phyloP scores from a whole-genome alignment of 352 stramenopile species.

The Aphanomyces astaci region DNA sequence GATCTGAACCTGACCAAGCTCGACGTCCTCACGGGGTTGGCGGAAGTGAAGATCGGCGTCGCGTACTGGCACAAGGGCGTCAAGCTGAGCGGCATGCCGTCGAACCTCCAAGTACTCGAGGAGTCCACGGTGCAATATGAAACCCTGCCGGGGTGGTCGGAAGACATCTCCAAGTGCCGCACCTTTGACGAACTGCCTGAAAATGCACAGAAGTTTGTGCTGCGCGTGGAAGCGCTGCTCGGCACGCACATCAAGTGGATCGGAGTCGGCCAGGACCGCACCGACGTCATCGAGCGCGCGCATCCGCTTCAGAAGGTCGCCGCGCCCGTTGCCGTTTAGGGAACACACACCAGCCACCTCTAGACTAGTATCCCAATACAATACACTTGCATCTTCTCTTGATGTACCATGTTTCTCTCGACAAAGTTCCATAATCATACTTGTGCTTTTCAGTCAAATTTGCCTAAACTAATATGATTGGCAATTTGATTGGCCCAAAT shows the following conservation, averaged over 20 bases:
- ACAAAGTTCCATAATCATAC: no score
- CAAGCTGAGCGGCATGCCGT: conserved; percentile 92
- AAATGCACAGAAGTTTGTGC: conserved; percentile 94
- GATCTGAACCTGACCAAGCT: conserved; percentile 99
- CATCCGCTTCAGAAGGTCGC: conserved; percentile 38
- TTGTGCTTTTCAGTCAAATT: no score
- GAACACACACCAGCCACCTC: not conserved
- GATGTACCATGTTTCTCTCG: not conserved
- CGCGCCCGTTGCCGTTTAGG: not conserved
- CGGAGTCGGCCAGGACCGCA: conserved; percentile 93
- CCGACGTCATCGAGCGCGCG: conserved; percentile 89
- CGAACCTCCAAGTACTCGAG: conserved; percentile 88
- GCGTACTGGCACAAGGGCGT: conserved; percentile 94
- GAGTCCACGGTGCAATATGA: conserved; percentile 95
- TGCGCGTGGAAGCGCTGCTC: conserved; percentile 94
- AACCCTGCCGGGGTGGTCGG: conserved; percentile 88
- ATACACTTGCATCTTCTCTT: not conserved
- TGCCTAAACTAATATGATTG: no score
- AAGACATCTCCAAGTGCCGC: conserved; percentile 94
- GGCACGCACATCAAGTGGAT: conserved; percentile 98
- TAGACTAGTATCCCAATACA: not conserved
- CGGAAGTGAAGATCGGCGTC: conserved; percentile 92
- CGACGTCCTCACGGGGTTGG: conserved; percentile 96
- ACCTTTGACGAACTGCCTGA: conserved; percentile 95
- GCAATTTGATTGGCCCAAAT: no score